These are phyloP conservation scores for Lasiosphaeria miniovina DNA, from an alignment of 495 filamentous ascomycete genomes.

Conservation along the genomic window DNA sequence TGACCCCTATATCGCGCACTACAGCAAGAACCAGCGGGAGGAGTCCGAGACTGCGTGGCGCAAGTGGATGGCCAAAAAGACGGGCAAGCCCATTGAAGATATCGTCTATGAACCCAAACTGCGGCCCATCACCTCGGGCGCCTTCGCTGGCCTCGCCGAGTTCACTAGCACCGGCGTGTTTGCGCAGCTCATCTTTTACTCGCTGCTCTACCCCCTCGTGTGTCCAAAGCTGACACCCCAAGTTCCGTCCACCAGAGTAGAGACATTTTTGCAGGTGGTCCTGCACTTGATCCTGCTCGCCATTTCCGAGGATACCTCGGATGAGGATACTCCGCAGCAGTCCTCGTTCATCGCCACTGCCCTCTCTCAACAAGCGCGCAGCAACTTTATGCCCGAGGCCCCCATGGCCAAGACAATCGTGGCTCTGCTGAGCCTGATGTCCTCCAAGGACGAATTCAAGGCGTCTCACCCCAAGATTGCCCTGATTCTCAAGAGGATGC, in stretches of 20 bases:
- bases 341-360: slow-evolving; percentile 69
- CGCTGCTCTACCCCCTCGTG: slow-evolving; percentile 70
- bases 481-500: slow-evolving; percentile 81
- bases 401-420: slow-evolving; percentile 64
- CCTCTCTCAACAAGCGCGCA: slow-evolving; percentile 57
- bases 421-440: slow-evolving; percentile 69
- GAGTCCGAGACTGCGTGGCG: slow-evolving; percentile 88
- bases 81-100: slow-evolving; percentile 73
- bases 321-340: slow-evolving; percentile 47
- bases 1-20: slow-evolving; percentile 93
- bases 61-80: slow-evolving; percentile 82
- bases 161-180: slow-evolving; percentile 86
- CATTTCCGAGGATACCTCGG: slow-evolving; percentile 70
- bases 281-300: slow-evolving; percentile 83
- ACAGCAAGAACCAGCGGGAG: slow-evolving; percentile 94
- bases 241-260: slow-evolving; percentile 76
- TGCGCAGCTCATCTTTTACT: slow-evolving; percentile 85
- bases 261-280: slow-evolving; percentile 87
- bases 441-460: slow-evolving; percentile 68
- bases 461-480: slow-evolving; percentile 80
- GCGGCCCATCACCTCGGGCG: slow-evolving; percentile 69
- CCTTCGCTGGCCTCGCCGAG: slow-evolving; percentile 67
- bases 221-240: slow-evolving; percentile 61
- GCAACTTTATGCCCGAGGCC: slow-evolving; percentile 49
- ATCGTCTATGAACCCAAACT: slow-evolving; percentile 92